These are phyloP conservation scores for Ceratobasidium sp. DNA, from an alignment of 1,284 basidiomycete species.

Conservation along the genomic window DNA sequence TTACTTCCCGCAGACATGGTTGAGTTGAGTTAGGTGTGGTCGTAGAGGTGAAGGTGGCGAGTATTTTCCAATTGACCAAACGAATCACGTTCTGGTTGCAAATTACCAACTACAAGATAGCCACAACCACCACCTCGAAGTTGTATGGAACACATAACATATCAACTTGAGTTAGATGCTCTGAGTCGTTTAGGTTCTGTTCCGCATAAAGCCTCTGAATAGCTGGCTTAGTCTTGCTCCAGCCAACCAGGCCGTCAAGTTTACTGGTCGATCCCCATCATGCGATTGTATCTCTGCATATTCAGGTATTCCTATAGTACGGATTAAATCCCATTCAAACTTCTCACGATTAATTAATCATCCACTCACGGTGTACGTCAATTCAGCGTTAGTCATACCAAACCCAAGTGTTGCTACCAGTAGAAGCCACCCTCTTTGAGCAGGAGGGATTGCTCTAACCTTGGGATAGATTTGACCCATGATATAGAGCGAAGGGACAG, in stretches of 20 bases:
- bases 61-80: slow-evolving; percentile 13
- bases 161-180: too few species aligned
- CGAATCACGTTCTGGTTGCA: not conserved
- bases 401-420: slow-evolving; percentile 22
- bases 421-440: slow-evolving; percentile 23
- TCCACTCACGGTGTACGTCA: slow-evolving; percentile 28
- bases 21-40: slow-evolving; percentile 20
- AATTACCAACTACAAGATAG: not conserved
- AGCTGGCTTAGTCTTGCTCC: too few species aligned
- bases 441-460: slow-evolving; percentile 23
- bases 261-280: slow-evolving; percentile 23
- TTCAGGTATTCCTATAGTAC: slow-evolving; percentile 10
- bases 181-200: too few species aligned
- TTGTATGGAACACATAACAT: too few species aligned
- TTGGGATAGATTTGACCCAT: slow-evolving; percentile 20
- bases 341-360: too few species aligned
- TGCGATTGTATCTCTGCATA: slow-evolving; percentile 34
- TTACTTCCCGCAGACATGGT: slow-evolving; percentile 47
- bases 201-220: too few species aligned
- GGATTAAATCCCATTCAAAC: not conserved
- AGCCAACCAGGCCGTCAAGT: too few species aligned
- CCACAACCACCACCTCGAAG: not conserved
- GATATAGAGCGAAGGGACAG: slow-evolving; percentile 10
- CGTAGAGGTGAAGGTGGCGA: slow-evolving; percentile 11
- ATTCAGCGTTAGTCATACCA: slow-evolving; percentile 34